Evolutionary conservation across 306 rosid species (phyloP).

Genomic region (Citrullus amarus): DNA sequence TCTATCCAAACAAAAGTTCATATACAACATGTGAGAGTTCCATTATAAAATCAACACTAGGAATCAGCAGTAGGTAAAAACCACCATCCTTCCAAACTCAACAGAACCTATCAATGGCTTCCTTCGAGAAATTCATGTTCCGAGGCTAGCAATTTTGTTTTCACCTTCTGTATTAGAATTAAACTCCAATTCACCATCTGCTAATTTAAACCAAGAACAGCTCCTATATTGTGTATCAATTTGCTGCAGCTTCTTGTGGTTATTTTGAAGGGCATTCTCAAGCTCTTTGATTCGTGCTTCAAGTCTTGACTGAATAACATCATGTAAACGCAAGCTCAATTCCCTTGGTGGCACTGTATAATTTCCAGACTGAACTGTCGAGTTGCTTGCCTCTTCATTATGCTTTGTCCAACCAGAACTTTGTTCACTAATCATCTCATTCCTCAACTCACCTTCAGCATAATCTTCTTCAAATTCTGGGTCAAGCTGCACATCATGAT

Average conservation of each 20-base stretch:
- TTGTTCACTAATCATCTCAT: neutral
- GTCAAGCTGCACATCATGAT: neutral
- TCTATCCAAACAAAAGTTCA: too few relatives aligned
- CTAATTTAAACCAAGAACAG: slow-evolving; percentile 17
- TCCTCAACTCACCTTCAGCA: slow-evolving; percentile 2
- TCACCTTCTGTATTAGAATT: neutral
- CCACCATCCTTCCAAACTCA: slow-evolving; percentile 32
- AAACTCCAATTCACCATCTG: slow-evolving; percentile 10
- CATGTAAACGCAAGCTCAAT: slow-evolving; percentile 56
- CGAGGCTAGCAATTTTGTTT: slow-evolving; percentile 13
- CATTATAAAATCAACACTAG: neutral
- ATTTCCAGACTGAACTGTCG: slow-evolving; percentile 30
- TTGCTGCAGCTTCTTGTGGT: slow-evolving; percentile 26
- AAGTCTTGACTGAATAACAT: slow-evolving; percentile 57
- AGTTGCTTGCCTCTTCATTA: slow-evolving; percentile 19
- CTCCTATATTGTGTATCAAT: slow-evolving; percentile 18
- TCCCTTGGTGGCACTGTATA: slow-evolving; percentile 58
- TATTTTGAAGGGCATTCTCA: slow-evolving; percentile 56
- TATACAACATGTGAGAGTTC: neutral
- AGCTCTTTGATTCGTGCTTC: slow-evolving; percentile 61
- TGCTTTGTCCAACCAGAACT: slow-evolving; percentile 45
- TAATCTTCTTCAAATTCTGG: slow-evolving; percentile 1
- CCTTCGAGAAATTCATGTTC: slow-evolving; percentile 42
- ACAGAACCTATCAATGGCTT: slow-evolving; percentile 34
- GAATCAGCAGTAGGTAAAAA: slow-evolving; percentile 10